phyloP scores from a whole-genome alignment of 2,329 filamentous ascomycete genomes.

The Fusarium protoensiforme region DNA sequence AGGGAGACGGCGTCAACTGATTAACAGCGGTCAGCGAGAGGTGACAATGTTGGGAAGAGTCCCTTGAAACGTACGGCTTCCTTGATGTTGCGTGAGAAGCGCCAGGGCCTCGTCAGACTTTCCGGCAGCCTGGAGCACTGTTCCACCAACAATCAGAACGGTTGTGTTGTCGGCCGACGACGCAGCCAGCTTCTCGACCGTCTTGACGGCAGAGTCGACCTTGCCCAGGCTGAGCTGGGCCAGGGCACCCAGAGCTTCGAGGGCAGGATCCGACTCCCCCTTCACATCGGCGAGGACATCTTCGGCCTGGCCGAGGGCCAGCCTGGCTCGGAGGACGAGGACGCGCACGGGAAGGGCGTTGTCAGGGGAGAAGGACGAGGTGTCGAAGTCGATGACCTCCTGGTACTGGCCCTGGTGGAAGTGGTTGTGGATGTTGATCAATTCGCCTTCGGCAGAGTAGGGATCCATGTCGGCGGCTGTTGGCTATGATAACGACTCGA shows the following conservation, averaged over 20 bases:
- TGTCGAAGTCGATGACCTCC: slow-evolving; percentile 87
- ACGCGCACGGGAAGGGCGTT: slow-evolving; percentile 82
- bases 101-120: slow-evolving; percentile 87
- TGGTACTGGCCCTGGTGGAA: slow-evolving; percentile 87
- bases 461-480: slow-evolving; percentile 68
- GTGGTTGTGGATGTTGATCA: slow-evolving; percentile 77
- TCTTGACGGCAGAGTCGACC: slow-evolving; percentile 69
- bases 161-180: slow-evolving; percentile 77
- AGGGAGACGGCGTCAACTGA: slow-evolving; percentile 81
- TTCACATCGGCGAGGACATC: slow-evolving; percentile 77
- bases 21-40: slow-evolving; percentile 38
- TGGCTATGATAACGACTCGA: slow-evolving; percentile 16
- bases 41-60: neutral
- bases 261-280: slow-evolving; percentile 74
- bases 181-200: slow-evolving; percentile 74
- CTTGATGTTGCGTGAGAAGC: slow-evolving; percentile 84
- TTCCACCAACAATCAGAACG: slow-evolving; percentile 86
- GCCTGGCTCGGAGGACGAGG: slow-evolving; percentile 82
- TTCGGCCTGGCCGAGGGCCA: slow-evolving; percentile 82
- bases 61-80: slow-evolving; percentile 73
- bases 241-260: slow-evolving; percentile 80
- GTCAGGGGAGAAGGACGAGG: slow-evolving; percentile 78
- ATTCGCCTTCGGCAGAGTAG: slow-evolving; percentile 76
- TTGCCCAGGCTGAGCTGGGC: slow-evolving; percentile 74
- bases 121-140: slow-evolving; percentile 81